Base-by-base conservation (phyloP, 805 yeast genomes). In the Nakazawaea laoshanensis region DNA sequence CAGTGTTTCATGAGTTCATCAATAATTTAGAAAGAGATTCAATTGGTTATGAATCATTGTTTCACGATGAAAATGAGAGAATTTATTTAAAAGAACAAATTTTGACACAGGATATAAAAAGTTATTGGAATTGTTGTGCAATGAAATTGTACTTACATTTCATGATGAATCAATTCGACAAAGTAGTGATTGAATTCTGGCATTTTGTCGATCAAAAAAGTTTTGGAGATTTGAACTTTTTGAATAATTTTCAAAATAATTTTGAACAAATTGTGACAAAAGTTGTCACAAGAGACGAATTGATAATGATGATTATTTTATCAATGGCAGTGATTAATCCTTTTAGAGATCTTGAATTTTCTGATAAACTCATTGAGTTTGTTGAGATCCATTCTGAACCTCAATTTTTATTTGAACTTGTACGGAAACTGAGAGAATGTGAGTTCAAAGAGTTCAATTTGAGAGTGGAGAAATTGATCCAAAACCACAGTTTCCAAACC, bases 131-230 rank as follows among this genome's bases (percentile, higher is more conserved):
- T 24, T 34, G 37, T 15, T 9, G 7, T 2, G 28, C 29, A 19
- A 13, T 29, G 14, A 28, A 9, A 15, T 24, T 34, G 18, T 19
- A 14, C n/a, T 15, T 34, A 15, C 17, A 29, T 24, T 34, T 24
- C 19, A 29, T 24, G 12, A 19, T 34, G 26, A 34, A 29, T 24
- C 24, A 34, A 19, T 34, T 34, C 18, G 37, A 34, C 6, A 34
- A 29, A n/a, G 9, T 34, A 12, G 19, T 18, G 2, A 15, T 14
- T 4, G 37, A 34, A 13, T 29, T 34, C 17, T 19, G 27, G 18
- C 7, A 15, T 11, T 7, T 28, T 5, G 15, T 26, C 26, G 11
- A 34, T 34, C 16, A 24, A 25, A n/a, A n/a, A n/a, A n/a, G n/a
- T n/a, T n/a, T n/a, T n/a, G n/a, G n/a, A n/a, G n/a, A n/a, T n/a